Base-by-base conservation (phyloP, 345 rosid genomes). In the Citrus maxima region DNA sequence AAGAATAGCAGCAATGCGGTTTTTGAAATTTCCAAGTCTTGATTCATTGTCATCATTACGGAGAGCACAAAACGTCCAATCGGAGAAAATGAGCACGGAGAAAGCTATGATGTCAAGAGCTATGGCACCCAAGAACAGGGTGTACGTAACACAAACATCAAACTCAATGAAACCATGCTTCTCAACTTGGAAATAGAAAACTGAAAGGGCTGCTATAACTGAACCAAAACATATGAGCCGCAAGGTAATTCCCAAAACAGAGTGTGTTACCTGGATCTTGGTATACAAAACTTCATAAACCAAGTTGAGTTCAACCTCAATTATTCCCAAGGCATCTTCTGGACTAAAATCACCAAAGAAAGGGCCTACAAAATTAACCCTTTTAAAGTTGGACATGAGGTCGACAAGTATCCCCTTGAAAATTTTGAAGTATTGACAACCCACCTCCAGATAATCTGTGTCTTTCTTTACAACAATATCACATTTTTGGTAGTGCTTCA, bases 341-440 rank as follows among this genome's bases (percentile, higher is more conserved):
- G 90, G 61, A 3, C 4, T 0, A 21, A 80, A 67, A 1, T 13
- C 3, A 0, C 25, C 10, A 68, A 93, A 93, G 84, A 89, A 87
- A 2, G 82, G 83, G 8, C 86, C 76, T 80, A 88, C 89, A 56
- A 82, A 84, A 28, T 90, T 84, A 3, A 90, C 82, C 71, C 87
- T 89, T 13, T 67, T 78, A 73, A 86, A 89, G 79, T 90, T 90
- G 77, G 86, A 86, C 49, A 86, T 86, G 51, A 90, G 86, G 75
- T 92, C 94, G 14, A 87, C 94, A 1, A 92, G 78, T 28, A 93
- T 87, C 8, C 93, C 90, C 79, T 87, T 90, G 85, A 91, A 90
- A 54, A 69, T 83, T 19, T 78, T 25, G 70, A 85, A 91, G 84
- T 77, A 89, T 19, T 56, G 38, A 56, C 70, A 83, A 37, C 89